phyloP scores from a whole-genome alignment of 2,329 filamentous ascomycete genomes.

The Septoria petroselini region DNA sequence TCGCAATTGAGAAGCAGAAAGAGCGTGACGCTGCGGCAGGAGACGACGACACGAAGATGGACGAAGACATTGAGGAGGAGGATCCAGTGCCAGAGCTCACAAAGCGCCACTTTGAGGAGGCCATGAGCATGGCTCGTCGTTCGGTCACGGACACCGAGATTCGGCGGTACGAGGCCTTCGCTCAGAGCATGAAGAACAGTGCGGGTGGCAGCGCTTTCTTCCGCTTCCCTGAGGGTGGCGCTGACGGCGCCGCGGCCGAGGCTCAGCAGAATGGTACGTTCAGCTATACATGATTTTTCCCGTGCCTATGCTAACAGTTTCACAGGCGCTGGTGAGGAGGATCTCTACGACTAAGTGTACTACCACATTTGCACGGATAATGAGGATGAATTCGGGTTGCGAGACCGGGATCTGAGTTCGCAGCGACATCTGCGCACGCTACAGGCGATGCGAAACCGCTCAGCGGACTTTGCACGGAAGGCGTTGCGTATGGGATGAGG shows the following conservation, averaged over 20 bases:
- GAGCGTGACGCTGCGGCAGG: constrained; percentile 69
- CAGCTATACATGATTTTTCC: neutral
- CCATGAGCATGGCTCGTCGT: constrained; percentile 89
- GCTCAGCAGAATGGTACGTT: constrained; percentile 40
- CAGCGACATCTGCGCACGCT: constrained; percentile 12
- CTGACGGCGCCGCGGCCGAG: constrained; percentile 40
- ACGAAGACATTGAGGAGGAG: constrained; percentile 70
- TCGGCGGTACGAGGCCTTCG: constrained; percentile 95
- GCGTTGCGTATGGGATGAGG: constrained; percentile 15
- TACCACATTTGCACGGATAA: constrained; percentile 6
- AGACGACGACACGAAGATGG: constrained; percentile 77
- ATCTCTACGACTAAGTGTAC: constrained; percentile 78
- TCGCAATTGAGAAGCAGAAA: constrained; percentile 87
- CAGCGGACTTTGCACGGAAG: constrained; percentile 14
- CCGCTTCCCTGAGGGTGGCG: constrained; percentile 76
- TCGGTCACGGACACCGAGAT: constrained; percentile 98
- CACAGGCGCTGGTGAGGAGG: constrained; percentile 83
- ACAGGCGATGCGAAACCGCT: constrained; percentile 3
- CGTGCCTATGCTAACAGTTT: constrained; percentile 46
- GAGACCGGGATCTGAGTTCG: constrained; percentile 6
- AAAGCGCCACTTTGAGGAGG: constrained; percentile 96
- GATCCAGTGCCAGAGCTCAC: constrained; percentile 96
- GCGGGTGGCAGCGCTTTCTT: constrained; percentile 88
- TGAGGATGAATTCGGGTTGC: constrained; percentile 12
- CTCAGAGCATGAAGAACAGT: constrained; percentile 98